Base-by-base conservation (phyloP, 306 rosid genomes). In the Quercus engelmannii region DNA sequence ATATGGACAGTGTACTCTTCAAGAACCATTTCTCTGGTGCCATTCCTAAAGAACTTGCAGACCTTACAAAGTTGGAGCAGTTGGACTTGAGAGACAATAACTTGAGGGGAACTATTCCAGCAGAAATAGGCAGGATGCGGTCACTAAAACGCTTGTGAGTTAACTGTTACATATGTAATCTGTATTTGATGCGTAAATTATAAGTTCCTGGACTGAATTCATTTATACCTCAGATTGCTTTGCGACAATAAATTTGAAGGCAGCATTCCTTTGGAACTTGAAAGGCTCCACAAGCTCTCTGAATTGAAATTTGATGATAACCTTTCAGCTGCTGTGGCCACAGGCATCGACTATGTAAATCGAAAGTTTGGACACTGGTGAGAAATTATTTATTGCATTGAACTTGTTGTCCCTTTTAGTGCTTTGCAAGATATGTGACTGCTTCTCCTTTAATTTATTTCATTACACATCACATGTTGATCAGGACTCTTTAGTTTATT, bases 21-120 rank as follows among this genome's bases (percentile, higher is more conserved):
- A 88, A 89, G 82, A 96, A 96, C 75, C 83, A 74, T 38, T 90
- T 96, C 78, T 89, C 84, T 46, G 99, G 98, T 41, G 76, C 77
- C 58, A 85, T 96, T 90, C 99, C 98, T 73, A 82, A 88, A 82
- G 97, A 96, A 68, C 77, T 96, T 56, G 97, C 86, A 84, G 86
- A 71, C 57, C 88, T 96, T 68, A 35, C 76, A 62, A 83, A 87
- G 76, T 76, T 96, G 75, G 93, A 96, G 77, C 69, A 86, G 78
- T 78, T 96, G 81, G 99, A 96, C 84, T 86, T 96, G 83, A 88
- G 99, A 80, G 93, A 82, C n/a, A 96, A 93, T 75, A 83, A 86
- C 76, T 87, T 93, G 76, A 84, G 81, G 79, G 96, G 94, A 84
- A 81, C 71, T 55, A 79, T 95, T 70, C 98, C 99, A 38, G 33